Evolutionary conservation across 805 yeast species (phyloP), one percentile per base, ranked within the genome.

Genomic region (Saitoella complicata): DNA sequence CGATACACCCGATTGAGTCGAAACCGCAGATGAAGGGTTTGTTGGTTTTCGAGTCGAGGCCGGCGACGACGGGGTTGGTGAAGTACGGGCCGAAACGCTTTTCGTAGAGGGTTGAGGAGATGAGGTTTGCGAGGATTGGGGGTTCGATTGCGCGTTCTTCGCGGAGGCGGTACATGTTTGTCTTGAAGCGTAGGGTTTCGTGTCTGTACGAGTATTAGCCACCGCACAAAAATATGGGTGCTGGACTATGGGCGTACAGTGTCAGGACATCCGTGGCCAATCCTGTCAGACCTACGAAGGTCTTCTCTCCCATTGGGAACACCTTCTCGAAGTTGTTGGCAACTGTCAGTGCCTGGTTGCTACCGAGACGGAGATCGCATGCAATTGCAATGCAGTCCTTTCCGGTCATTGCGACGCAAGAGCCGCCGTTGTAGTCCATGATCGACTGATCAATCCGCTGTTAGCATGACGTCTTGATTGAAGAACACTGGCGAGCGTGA

Each of bases 341-440:
- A 40, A 91, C 76, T 45, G 97, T 96, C 29, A 91, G 69, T 5
- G 95, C 83, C 63, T 91, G 98, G 61, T 78, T 76, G 21, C 21
- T 21, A 21, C 99, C 99, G 50, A 91, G 69, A 57, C 97, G 78
- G 58, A 91, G 69, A 65, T 91, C 99, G 55, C 91, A 80, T 3
- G 96, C 99, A 57, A 91, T 86, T 32, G 97, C 98, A 45, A 91
- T 87, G 70, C 99, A 91, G 55, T 86, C 96, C 60, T 93, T 87
- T 56, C 99, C 99, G 30, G 80, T 80, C 99, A 91, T 91, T 52
- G 98, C 98, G 33, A 93, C 94, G 43, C 94, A 95, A 51, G 94
- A 73, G 65, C 99, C 98, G 66, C 96, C 85, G 31, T 41, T 41
- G 34, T 41, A 41, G 21, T 21, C 21, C 21, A 21, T 21, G 21